Conservation (phyloP, 805 yeast genomes). For the Saccharomyces paradoxus region DNA sequence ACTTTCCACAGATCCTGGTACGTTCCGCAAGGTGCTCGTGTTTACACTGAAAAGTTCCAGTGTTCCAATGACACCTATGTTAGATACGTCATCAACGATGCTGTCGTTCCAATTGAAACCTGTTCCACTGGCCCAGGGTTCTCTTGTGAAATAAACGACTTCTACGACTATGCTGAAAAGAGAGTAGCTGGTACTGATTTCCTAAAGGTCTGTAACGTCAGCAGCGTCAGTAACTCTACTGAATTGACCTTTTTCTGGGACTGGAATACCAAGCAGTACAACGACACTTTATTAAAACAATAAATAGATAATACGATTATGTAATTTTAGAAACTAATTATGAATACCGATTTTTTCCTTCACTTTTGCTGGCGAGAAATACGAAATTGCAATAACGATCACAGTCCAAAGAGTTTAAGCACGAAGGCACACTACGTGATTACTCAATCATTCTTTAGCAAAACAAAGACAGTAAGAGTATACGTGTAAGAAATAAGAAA, state of each 20-base stretch:
- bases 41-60: conserved; percentile 41
- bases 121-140: conserved; percentile 50
- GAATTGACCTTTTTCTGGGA: conserved; percentile 18
- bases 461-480: no score
- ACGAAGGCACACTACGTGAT: no score
- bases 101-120: conserved; percentile 42
- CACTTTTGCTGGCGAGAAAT: no score
- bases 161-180: conserved; percentile 25
- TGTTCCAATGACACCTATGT: conserved; percentile 38
- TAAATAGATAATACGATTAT: background rate
- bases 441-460: no score
- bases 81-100: conserved; percentile 44
- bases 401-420: no score
- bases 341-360: background rate
- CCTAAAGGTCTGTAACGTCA: conserved; percentile 27
- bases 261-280: background rate
- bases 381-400: no score
- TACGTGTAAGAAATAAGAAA: no score
- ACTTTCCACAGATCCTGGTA: conserved; percentile 42
- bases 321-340: background rate
- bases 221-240: conserved; percentile 12
- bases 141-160: conserved; percentile 36
- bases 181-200: conserved; percentile 28
- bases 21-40: conserved; percentile 51
- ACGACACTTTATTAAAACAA: background rate